phyloP scores from a whole-genome alignment of 2,329 filamentous ascomycete species.

The Fonsecaea multimorphosa region DNA sequence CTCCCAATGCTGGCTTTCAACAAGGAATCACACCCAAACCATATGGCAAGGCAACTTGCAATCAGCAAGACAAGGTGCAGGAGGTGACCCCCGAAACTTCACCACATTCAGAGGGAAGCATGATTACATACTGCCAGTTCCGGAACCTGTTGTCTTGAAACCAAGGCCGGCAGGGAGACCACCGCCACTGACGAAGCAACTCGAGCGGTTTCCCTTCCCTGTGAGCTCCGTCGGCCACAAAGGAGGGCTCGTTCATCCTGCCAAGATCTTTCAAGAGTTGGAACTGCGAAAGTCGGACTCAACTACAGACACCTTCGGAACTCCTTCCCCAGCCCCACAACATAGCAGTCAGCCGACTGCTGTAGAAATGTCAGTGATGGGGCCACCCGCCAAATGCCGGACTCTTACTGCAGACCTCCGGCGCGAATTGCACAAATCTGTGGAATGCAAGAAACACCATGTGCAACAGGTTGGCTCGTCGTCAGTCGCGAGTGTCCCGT shows the following conservation, averaged over 20 bases:
- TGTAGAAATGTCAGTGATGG: conserved; percentile 3
- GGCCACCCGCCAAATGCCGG: not conserved
- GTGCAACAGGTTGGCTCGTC: not conserved
- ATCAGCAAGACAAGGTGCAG: conserved; percentile 4
- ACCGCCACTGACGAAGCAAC: conserved; percentile 34
- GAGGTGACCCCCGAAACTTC: conserved; percentile 14
- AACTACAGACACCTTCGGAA: conserved; percentile 20
- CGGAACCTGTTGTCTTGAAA: conserved; percentile 35
- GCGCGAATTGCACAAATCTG: conserved; percentile 1
- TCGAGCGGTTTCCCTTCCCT: conserved; percentile 34
- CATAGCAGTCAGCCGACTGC: not conserved
- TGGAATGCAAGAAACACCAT: not conserved
- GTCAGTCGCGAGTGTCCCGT: not conserved
- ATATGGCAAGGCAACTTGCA: not conserved
- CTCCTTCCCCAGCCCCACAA: conserved; percentile 22
- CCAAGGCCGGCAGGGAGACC: conserved; percentile 36
- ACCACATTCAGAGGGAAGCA: conserved; percentile 20
- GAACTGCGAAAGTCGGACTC: conserved; percentile 16
- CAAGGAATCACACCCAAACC: conserved; percentile 4
- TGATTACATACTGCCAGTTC: conserved; percentile 38
- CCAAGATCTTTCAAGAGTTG: conserved; percentile 35
- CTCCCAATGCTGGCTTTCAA: conserved; percentile 16
- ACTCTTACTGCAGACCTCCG: not conserved
- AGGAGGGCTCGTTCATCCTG: conserved; percentile 30
- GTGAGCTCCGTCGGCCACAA: conserved; percentile 18